Evolutionary conservation across 1,284 basidiomycete species (phyloP), one percentile per base, ranked within the genome.

Genomic region (Apiotrichum sp.): DNA sequence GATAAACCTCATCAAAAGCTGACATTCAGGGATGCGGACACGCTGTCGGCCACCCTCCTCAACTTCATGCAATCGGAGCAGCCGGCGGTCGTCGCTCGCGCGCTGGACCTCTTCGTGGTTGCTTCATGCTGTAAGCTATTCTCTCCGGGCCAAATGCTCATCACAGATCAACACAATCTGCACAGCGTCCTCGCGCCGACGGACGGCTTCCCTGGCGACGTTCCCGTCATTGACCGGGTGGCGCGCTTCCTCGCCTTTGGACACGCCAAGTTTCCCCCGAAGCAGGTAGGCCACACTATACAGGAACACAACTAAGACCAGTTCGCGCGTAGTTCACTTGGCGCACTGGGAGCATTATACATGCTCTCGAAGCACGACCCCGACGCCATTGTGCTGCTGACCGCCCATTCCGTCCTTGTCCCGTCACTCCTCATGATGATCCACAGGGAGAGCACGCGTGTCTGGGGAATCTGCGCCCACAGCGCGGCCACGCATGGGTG

Each of bases 321-420:
- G 53, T 44, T 42, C 6, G 46, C 51, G 32, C 56, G 52, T 2
- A 53, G 61, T 40, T 53, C 53, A 9, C 47, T 58, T 31, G 47
- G 35, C 6, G 43, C 63, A 10, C 57, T 65, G 32, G 35, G 50
- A 6, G 66, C 62, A 0, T 45, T 71, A 4, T 63, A 60, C 34
- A 65, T 67, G 63, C 44, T 74, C 13, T 52, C 66, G 0, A 57
- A 65, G 11, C 54, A 66, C 6, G 62, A 72, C 43, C 45, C 58
- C 4, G 69, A 73, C 54, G 68, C 68, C 2, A 61, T 67, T 0
- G 55, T 70, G 2, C 62, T 74, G n/a, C 59, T 74, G 41, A 63
- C 63, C 2, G 62, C 68, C n/a, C 51, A 56, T 41, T 63, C 65
- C 10, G 51, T 65, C 2, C 62, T 74, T 8, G 59, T 69, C 1